Evolutionary conservation across 2,329 filamentous ascomycete genomes (phyloP), one percentile per base, ranked within the genome.

Genomic region (Penicillium occitanis): DNA sequence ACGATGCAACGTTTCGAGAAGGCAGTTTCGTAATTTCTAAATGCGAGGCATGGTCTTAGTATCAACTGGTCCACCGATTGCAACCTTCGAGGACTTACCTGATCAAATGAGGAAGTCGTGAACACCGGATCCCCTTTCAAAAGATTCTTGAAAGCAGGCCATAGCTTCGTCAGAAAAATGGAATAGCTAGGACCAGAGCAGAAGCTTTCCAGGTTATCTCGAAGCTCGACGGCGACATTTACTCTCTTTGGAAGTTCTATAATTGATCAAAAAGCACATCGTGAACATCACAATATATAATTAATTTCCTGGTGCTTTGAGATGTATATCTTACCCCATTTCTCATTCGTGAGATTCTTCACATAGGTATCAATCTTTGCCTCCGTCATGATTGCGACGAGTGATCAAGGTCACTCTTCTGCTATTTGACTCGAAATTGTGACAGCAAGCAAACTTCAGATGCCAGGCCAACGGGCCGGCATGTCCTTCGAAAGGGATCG

Each of bases 1-100:
- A 69, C 95, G 89, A 79, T 98, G 93, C 35, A 99, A 84, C 71
- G 97, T 97, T 79, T 99, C 96, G 71, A 99, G 89, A 59, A 96
- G 87, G 76, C 91, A 96, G 76, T 95, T 95, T 69, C 95, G 92
- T 70, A 99, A 83, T 87, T 93, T 96, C 88, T 92, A 73, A 17
- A 55, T 3, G 13, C n/a, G 33, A 55, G 19, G 5, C n/a, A 57
- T 40, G n/a, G 30, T 57, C 33, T 57, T 57, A 57, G 53, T 57
- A 37, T 57, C n/a, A 22, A 55, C 7, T 37, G 10, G 8, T 17
- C 33, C n/a, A 4, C n/a, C n/a, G 13, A 57, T 22, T 25, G 33
- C 8, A 40, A 55, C 19, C 19, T 33, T 60, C 22, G 25, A 22
- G 55, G 37, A 19, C 25, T 76, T 78, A 93, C 91, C 85, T 98